Conservation (phyloP, 345 rosid genomes). For the Eucalyptus marginata region DNA sequence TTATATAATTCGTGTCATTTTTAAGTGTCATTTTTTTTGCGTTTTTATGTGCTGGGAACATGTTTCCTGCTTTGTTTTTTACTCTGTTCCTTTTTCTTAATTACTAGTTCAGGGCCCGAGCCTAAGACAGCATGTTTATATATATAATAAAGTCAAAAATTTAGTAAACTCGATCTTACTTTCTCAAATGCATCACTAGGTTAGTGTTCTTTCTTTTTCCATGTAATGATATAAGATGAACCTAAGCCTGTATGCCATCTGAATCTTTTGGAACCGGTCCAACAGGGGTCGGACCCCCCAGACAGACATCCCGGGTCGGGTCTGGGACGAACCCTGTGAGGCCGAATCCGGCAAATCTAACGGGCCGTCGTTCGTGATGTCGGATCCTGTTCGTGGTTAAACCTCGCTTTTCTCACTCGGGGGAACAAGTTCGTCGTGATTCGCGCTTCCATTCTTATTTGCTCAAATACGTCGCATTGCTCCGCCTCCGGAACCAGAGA, state of each 20-base stretch:
- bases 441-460: too few relatives aligned
- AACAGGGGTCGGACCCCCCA: background rate
- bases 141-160: too few relatives aligned
- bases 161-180: background rate
- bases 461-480: too few relatives aligned
- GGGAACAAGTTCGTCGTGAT: too few relatives aligned
- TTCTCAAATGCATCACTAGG: background rate
- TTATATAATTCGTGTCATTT: background rate
- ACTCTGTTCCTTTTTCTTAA: background rate
- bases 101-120: background rate
- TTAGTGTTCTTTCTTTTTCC: background rate
- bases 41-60: background rate
- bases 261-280: background rate
- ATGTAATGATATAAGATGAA: background rate
- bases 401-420: too few relatives aligned
- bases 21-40: background rate
- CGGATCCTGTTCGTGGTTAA: too few relatives aligned
- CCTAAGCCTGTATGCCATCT: background rate
- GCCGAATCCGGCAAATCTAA: background rate
- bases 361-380: too few relatives aligned
- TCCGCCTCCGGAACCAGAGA: rapidly evolving
- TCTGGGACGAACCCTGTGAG: background rate
- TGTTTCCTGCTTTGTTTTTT: background rate
- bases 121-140: background rate
- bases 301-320: background rate